These are phyloP conservation scores for Cryphonectria carpinicola DNA, from an alignment of 2,329 filamentous ascomycete species.

Conservation along the genomic window DNA sequence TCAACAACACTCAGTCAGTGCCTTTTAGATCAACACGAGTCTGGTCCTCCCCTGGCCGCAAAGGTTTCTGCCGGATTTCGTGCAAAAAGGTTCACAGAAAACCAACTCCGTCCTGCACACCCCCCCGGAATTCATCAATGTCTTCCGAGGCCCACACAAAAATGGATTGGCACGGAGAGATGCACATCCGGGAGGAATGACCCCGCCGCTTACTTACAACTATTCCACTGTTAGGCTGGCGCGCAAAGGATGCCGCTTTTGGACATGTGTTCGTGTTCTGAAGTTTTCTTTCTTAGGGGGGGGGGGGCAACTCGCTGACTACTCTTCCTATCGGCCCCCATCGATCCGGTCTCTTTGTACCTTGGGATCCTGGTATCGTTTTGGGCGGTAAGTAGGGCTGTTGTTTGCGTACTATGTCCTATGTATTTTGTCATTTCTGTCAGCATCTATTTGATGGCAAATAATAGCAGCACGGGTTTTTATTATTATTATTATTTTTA, in stretches of 20 bases:
- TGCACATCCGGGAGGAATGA: slow-evolving; percentile 12
- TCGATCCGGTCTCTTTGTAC: background rate
- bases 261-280: background rate
- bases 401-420: background rate
- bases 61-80: background rate
- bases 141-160: slow-evolving; percentile 17
- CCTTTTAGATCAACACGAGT: no score
- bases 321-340: background rate
- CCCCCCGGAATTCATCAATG: background rate
- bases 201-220: background rate
- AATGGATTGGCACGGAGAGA: slow-evolving; percentile 15
- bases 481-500: background rate
- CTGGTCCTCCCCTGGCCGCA: no score
- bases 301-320: no score
- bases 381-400: background rate
- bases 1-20: no score
- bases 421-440: background rate
- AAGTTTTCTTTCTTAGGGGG: background rate
- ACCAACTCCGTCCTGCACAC: background rate
- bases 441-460: background rate
- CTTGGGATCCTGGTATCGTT: background rate
- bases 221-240: background rate
- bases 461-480: background rate
- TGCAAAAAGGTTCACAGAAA: background rate
- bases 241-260: slow-evolving; percentile 1